Conservation (phyloP, 148 eudicot genomes). For the Amaranthus cruentus region DNA sequence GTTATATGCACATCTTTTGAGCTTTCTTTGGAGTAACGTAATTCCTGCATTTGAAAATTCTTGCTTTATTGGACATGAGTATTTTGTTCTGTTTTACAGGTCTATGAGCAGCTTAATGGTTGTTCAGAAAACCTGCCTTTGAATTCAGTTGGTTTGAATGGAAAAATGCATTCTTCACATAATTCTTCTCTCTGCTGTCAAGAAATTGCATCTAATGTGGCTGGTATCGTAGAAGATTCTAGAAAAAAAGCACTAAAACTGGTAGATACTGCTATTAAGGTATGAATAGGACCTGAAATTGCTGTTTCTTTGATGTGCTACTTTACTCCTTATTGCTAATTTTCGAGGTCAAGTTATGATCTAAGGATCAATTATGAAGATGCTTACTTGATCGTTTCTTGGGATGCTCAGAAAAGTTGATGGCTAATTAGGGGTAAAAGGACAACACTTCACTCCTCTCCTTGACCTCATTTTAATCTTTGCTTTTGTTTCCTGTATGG, state of each 20-base stretch:
- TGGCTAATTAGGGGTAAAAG: background rate
- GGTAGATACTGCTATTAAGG: slow-evolving; percentile 86
- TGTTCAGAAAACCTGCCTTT: slow-evolving; percentile 35
- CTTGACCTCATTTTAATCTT: background rate
- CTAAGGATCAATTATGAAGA: background rate
- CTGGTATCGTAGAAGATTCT: slow-evolving; percentile 61
- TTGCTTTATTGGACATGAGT: background rate
- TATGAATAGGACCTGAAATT: slow-evolving; percentile 20
- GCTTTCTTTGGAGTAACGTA: background rate
- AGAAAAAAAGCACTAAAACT: slow-evolving; percentile 58
- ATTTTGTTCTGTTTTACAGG: slow-evolving; percentile 36
- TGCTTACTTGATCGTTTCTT: background rate
- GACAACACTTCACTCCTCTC: background rate
- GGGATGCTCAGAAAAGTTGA: background rate
- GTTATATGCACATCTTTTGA: background rate
- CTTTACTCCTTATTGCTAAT: background rate
- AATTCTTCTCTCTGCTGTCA: slow-evolving; percentile 23
- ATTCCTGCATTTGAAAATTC: background rate
- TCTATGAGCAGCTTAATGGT: slow-evolving; percentile 43
- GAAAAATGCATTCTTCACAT: slow-evolving; percentile 22
- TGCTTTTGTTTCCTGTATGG: background rate
- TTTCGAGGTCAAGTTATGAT: background rate
- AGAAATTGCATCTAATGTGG: slow-evolving; percentile 47
- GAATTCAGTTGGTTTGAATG: slow-evolving; percentile 33
- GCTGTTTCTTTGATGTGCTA: background rate